Evolutionary conservation across 148 eudicot species (phyloP), one percentile per base, ranked within the genome.

Genomic region (Fallopia convolvulus): DNA sequence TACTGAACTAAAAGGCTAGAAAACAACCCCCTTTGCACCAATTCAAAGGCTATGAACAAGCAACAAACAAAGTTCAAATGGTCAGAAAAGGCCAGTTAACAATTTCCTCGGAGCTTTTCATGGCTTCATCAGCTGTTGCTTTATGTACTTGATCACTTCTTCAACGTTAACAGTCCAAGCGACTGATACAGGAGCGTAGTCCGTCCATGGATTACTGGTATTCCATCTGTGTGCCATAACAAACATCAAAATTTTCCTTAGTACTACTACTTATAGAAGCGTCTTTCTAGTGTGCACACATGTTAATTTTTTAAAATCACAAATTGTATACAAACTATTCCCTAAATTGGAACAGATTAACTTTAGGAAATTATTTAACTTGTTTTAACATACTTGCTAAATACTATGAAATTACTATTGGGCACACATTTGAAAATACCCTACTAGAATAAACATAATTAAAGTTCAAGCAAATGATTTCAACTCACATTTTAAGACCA

Each of bases 141-240:
- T 90, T 60, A 94, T 80, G 65, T 89, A 92, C 74, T 42, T 78
- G 5, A 79, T 79, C 52, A 90, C 96, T 85, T 87, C 89, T 75
- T 88, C 91, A 40, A 84, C 89, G 40, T 94, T 75, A 26, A 94
- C 94, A 3, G 94, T 89, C 96, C 97, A 94, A 7, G 96, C 99
- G 56, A 94, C 91, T 10, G 97, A 92, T 58, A 92, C 80, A 4
- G 98, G 96, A 33, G 93, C 84, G 79, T 85, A 85, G 60, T 84
- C 99, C 46, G 91, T 78, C 99, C 99, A 94, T 2, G 99, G 99
- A 74, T 92, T 92, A 78, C 82, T 81, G 3, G 99, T 39, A 80
- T 90, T 90, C 97, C 99, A 94, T 42, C 99, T 94, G 88, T 92
- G 86, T 41, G 44, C 76, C 53, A 81, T 68, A 68, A 68, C 13